Base-by-base conservation (phyloP, 495 filamentous ascomycete species). In the Penicillium flavigenum region DNA sequence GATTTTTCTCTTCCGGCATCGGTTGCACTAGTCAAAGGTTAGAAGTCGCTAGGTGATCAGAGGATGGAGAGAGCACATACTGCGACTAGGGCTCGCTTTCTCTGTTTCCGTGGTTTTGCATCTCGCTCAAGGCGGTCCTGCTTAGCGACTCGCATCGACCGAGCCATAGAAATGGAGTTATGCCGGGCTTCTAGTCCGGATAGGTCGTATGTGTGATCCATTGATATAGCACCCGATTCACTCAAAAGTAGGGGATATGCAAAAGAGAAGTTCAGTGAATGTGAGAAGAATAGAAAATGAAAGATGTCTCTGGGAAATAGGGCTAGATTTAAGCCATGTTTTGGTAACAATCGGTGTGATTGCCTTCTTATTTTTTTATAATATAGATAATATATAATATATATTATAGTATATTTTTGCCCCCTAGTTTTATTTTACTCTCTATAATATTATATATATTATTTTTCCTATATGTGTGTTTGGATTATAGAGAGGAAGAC, bases 1-100 rank as follows among this genome's bases (percentile, higher is more conserved):
- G 65, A 98, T 98, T 78, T 98, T 98, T 51, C 94, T 82, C 70
- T 92, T 92, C 48, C 94, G 86, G 68, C 94, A 98, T 58, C 94
- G 85, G 29, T 82, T 83, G 72, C 94, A 98, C 94, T 98, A 59
- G 32, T 16, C 3, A 26, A 34, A 32, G 31, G 51, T 65, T 31
- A 67, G 58, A 58, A 19, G 53, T 9, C 29, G 16, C 17, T 43
- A 1, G 16, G 2, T 48, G 67, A 60, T 47, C 27, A 38, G 22
- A 38, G 26, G 22, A 19, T 44, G 38, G 22, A 11, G 8, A 53
- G n/a, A 59, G 6, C 6, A 61, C 86, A 74, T 81, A 91, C 88
- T 38, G 88, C 88, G 36, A 91, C 82, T 19, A 83, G 82, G 61
- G 88, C 89, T 51, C 88, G 73, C 38, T 76, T 72, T 41, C 77